phyloP scores from a whole-genome alignment of 2,329 filamentous ascomycete genomes.

The Alternaria ethzedia region DNA sequence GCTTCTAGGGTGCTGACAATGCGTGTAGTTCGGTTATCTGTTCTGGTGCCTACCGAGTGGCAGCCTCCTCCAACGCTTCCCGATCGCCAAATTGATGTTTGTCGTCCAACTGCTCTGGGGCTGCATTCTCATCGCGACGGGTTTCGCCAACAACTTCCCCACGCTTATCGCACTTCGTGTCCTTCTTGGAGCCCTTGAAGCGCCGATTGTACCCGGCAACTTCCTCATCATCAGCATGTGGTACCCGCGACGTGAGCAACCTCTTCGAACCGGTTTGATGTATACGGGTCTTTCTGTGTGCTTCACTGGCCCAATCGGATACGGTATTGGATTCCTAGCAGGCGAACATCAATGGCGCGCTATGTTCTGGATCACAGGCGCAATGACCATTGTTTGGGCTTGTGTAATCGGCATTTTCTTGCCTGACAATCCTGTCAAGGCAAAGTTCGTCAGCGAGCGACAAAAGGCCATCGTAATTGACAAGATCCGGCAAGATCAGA shows the following conservation, averaged over 20 bases:
- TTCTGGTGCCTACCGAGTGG: constrained; percentile 26
- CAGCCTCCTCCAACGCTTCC: constrained; percentile 25
- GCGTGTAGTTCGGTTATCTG: constrained; percentile 28
- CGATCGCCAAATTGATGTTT: constrained; percentile 27
- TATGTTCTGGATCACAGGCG: constrained; percentile 49
- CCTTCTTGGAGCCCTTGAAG: constrained; percentile 62
- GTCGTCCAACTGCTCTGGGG: constrained; percentile 20
- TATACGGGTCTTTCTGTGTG: constrained; percentile 45
- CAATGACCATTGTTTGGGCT: constrained; percentile 39
- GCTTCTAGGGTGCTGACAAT: not conserved
- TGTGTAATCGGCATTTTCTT: constrained; percentile 43
- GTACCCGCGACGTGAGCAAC: constrained; percentile 43
- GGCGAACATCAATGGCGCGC: constrained; percentile 47
- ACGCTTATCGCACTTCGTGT: constrained; percentile 60
- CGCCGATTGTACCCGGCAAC: constrained; percentile 55
- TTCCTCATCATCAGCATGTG: constrained; percentile 47
- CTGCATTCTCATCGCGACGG: constrained; percentile 21
- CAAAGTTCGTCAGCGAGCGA: constrained; percentile 38
- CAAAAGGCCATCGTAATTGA: constrained; percentile 41
- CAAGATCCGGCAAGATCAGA: constrained; percentile 52
- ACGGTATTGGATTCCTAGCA: constrained; percentile 33
- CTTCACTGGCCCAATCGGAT: constrained; percentile 44
- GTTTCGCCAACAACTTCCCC: constrained; percentile 32
- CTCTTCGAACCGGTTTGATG: constrained; percentile 35
- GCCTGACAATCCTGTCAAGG: constrained; percentile 50